Evolutionary conservation across 2,329 filamentous ascomycete genomes (phyloP), one percentile per base, ranked within the genome.

Genomic region (Polytolypa hystricis): DNA sequence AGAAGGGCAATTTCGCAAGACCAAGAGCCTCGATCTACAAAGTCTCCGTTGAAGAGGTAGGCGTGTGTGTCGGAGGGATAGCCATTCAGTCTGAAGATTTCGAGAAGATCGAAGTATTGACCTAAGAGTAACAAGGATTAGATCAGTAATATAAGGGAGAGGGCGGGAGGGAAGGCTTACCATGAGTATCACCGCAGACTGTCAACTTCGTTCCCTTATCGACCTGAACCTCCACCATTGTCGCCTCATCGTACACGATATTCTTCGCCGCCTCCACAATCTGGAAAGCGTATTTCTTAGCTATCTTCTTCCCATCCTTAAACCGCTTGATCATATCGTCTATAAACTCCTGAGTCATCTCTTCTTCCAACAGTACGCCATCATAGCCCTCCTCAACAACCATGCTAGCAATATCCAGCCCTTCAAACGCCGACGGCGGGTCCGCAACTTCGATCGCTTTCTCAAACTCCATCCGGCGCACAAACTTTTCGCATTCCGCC

Each of bases 41-140:
- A 98, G 64, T 98, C 91, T 46, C 91, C 91, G 59, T 98, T 98
- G 72, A 98, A 98, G 9, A 98, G 73, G 57, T 96, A 98, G 59
- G 79, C 83, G 58, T 96, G 86, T 56, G 82, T 84, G 43, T 89
- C 84, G 11, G 73, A 75, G 0, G 91, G 91, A 45, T 71, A 74
- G 28, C 91, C 91, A 50, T 94, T 95, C 39, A 91, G 73, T 45
- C 84, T 73, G 77, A 98, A 98, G 44, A 98, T 81, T 58, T 98
- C 84, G 68, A 98, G 79, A 28, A 98, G 72, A 60, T 98, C 91
- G 58, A 93, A 98, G 66, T 87, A 98, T 73, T 98, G 91, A 30
- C 89, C 84, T 87, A 43, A n/a, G 11, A 35, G 8, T 37, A 21
- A 9, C 41, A 32, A 47, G 37, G 29, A 14, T 32, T 11, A 30